These are phyloP conservation scores for Sarocladium strictum DNA, from an alignment of 2,329 filamentous ascomycete genomes.

Conservation along the genomic window DNA sequence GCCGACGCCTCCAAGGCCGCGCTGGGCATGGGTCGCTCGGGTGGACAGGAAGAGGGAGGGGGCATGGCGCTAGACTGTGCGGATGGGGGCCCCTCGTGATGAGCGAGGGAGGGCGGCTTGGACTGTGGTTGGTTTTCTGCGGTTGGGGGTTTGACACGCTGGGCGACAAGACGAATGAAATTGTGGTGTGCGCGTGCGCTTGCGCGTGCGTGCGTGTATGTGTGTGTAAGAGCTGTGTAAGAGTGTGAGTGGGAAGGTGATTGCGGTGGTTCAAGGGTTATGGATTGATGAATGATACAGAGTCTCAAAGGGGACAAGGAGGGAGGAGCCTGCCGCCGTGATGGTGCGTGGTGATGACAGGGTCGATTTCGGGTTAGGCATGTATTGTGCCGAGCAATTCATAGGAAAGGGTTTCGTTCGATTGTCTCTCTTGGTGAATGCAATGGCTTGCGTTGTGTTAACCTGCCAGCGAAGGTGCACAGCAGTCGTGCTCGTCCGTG, in stretches of 20 bases:
- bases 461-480: neutral
- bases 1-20: slow-evolving; percentile 7
- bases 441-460: neutral
- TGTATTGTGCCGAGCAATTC: neutral
- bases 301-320: neutral
- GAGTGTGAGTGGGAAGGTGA: neutral
- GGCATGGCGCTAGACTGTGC: slow-evolving; percentile 1
- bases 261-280: neutral
- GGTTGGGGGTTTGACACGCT: neutral
- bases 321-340: neutral
- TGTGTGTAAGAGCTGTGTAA: neutral
- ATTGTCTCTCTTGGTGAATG: slow-evolving; percentile 2
- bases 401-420: neutral
- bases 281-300: neutral
- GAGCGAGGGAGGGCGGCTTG: neutral
- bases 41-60: slow-evolving; percentile 7
- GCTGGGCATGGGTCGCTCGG: slow-evolving; percentile 5
- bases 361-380: neutral
- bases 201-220: neutral
- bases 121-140: neutral
- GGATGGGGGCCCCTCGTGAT: slow-evolving; percentile 3
- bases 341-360: neutral
- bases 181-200: neutral
- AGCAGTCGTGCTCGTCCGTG: neutral
- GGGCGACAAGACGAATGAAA: neutral